phyloP scores from a whole-genome alignment of 75 land plant species.

The Pseudotsuga menziesii region DNA sequence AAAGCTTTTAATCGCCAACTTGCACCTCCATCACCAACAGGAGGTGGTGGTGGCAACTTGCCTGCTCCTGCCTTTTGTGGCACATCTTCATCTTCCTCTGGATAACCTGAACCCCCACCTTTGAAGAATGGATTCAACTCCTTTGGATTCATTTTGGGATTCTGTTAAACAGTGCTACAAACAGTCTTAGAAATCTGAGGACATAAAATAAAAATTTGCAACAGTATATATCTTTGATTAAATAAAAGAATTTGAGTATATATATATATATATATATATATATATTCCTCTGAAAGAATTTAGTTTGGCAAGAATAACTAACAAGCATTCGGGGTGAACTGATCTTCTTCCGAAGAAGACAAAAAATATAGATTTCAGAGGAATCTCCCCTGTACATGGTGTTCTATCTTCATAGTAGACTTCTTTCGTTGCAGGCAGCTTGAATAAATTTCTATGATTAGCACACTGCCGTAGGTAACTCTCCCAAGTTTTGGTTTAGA shows the following conservation, averaged over 20 bases:
- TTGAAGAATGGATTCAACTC: conserved; percentile 86
- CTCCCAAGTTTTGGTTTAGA: too few relatives aligned
- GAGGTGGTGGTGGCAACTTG: conserved; percentile 37
- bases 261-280: too few relatives aligned
- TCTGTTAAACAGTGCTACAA: conserved; percentile 27
- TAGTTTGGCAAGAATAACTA: not conserved
- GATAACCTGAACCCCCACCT: conserved; percentile 74
- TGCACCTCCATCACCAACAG: conserved; percentile 98
- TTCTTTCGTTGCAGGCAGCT: not conserved
- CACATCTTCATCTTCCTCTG: conserved; percentile 35
- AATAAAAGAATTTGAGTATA: too few relatives aligned
- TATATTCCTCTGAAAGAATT: not conserved
- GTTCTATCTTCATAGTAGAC: not conserved
- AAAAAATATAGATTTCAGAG: not conserved
- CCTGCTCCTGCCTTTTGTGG: conserved; percentile 11
- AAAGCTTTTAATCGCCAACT: conserved; percentile 95
- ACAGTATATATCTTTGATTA: too few relatives aligned
- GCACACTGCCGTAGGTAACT: too few relatives aligned
- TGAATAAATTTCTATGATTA: not conserved
- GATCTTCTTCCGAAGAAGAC: too few relatives aligned
- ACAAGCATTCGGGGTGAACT: not conserved
- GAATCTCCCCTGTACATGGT: not conserved
- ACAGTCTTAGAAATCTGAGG: conserved; percentile 11
- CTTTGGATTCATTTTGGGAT: conserved; percentile 48
- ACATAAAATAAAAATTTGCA: not conserved